Evolutionary conservation across 768 basidiomycete species (phyloP).

Genomic region (Kwoniella europaea): DNA sequence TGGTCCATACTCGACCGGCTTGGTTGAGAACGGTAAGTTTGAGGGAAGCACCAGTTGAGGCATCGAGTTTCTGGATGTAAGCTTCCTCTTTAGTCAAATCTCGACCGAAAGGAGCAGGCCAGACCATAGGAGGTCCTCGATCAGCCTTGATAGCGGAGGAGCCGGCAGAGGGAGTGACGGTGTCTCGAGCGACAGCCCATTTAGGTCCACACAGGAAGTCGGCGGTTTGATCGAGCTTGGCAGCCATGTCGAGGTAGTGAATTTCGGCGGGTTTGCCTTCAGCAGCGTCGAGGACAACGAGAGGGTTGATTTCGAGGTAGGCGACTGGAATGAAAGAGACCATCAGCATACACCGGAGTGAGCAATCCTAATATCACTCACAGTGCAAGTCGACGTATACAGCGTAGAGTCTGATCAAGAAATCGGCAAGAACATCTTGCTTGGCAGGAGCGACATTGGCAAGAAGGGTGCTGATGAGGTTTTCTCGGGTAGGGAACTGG

Average conservation of each 20-base stretch:
- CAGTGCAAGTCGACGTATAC: slow-evolving; percentile 98
- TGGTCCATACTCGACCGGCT: slow-evolving; percentile 97
- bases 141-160: slow-evolving; percentile 73
- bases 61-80: slow-evolving; percentile 98
- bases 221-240: slow-evolving; percentile 98
- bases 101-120: slow-evolving; percentile 87
- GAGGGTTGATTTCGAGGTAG: slow-evolving; percentile 99
- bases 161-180: slow-evolving; percentile 69
- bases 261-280: slow-evolving; percentile 74
- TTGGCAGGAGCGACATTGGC: slow-evolving; percentile 79
- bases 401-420: slow-evolving; percentile 90
- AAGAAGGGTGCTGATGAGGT: slow-evolving; percentile 76
- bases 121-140: slow-evolving; percentile 93
- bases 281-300: slow-evolving; percentile 86
- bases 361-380: slow-evolving; percentile 27
- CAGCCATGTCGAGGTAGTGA: slow-evolving; percentile 98
- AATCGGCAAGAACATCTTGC: slow-evolving; percentile 91
- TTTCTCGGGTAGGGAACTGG: slow-evolving; percentile 79
- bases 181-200: slow-evolving; percentile 96
- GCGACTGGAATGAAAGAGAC: slow-evolving; percentile 64
- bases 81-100: slow-evolving; percentile 98
- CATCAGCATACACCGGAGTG: slow-evolving; percentile 1
- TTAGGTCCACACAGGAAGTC: slow-evolving; percentile 97
- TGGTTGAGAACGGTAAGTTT: slow-evolving; percentile 96
- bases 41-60: slow-evolving; percentile 94